Base-by-base conservation (phyloP, 2,329 filamentous ascomycete species). In the Juglanconis oblonga region DNA sequence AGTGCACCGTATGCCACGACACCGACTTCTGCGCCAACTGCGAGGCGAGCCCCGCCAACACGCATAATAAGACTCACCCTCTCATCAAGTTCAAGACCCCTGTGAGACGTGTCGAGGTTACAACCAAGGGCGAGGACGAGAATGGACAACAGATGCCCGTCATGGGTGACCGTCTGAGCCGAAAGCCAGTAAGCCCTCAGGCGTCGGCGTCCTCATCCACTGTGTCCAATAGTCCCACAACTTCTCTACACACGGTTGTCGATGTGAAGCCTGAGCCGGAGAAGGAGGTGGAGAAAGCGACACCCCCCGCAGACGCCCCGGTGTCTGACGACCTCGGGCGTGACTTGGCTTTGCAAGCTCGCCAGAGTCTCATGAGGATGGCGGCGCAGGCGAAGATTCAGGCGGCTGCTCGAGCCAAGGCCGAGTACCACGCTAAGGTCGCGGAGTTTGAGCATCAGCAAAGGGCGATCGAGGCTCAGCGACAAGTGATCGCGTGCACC, bases 61-160 rank as follows among this genome's bases (percentile, higher is more conserved):
- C 79, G 29, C 95, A 99, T 80, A 97, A 98, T 80, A 88, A 87
- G 74, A 96, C 93, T n/a, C 95, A 99, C 69, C 95, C 95, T 33
- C 80, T 99, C 67, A 92, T 99, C 80, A 97, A 97, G 79, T 92
- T 99, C 81, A 96, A 92, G 83, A 96, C 91, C 2, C 90, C 94
- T 9, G 89, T 99, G 52, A 90, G 91, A 66, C 89, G 91, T 67
- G 91, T 97, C 40, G 93, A 86, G 64, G 90, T 99, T 55, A 93
- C 87, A 53, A 98, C 94, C 8, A 82, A 89, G 64, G 89, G 89
- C 56, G 91, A 96, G 74, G 87, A 92, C 67, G 83, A 83, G 61
- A 79, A 87, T 66, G 89, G 89, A 54, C 81, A 85, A 62, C 76
- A 75, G 48, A 82, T 90, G 70, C 82, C 84, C n/a, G 73, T 81